Evolutionary conservation across 352 stramenopile species (phyloP).

Genomic region (Phytophthora boehmeriae): DNA sequence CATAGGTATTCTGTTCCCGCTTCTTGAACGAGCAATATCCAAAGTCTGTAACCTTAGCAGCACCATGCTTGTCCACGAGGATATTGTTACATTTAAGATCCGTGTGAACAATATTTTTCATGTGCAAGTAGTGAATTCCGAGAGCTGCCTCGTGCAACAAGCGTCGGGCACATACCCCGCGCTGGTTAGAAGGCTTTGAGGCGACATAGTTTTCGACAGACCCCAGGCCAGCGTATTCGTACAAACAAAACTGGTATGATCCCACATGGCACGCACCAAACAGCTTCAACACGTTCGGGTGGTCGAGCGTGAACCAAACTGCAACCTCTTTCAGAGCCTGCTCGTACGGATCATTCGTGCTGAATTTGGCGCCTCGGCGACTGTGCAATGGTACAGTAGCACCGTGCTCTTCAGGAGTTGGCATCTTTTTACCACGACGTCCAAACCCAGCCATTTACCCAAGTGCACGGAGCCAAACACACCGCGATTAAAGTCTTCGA

Average conservation of each 20-base stretch:
- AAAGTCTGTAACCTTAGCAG: conserved; percentile 37
- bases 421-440: conserved; percentile 41
- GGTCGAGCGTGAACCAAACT: conserved; percentile 31
- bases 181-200: conserved; percentile 10
- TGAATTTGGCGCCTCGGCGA: conserved; percentile 15
- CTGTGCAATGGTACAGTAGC: conserved; percentile 5
- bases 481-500: conserved; percentile 24
- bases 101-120: conserved; percentile 30
- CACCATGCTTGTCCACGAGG: conserved; percentile 23
- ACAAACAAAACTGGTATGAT: conserved; percentile 23
- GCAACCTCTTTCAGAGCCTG: conserved; percentile 28
- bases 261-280: conserved; percentile 35
- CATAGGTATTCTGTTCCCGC: neutral
- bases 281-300: conserved; percentile 34
- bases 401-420: conserved; percentile 9
- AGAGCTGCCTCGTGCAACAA: conserved; percentile 30
- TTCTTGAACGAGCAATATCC: conserved; percentile 26
- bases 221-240: conserved; percentile 25
- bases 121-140: conserved; percentile 37
- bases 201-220: conserved; percentile 27
- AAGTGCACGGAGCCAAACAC: conserved; percentile 31
- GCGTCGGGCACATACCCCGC: conserved; percentile 13
- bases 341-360: conserved; percentile 15
- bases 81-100: conserved; percentile 38
- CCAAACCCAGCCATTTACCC: conserved; percentile 31